Percentiles rank a stretch among this genome's conserved stretches.
Evolutionary conservation across 2,329 filamentous ascomycete species (phyloP).

Genomic region (Alternaria longipes): DNA sequence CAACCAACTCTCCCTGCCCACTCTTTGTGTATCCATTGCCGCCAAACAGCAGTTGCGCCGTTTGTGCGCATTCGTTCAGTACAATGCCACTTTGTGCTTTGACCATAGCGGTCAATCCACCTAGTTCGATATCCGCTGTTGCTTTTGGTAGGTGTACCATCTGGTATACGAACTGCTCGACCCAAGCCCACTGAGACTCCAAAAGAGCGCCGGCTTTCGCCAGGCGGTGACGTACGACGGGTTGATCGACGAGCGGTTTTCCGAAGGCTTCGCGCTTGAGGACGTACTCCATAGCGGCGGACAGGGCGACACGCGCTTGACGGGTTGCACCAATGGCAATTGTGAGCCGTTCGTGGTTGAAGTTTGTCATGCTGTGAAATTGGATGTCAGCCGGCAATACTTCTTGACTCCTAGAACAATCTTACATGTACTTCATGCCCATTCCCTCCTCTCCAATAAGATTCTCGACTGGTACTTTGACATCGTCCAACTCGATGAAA

Average conservation of each 20-base stretch:
- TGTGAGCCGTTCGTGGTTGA: slow-evolving; percentile 78
- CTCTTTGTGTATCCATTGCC: slow-evolving; percentile 76
- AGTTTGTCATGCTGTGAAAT: slow-evolving; percentile 69
- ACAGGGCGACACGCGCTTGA: slow-evolving; percentile 68
- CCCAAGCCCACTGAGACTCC: slow-evolving; percentile 76
- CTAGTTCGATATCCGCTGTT: slow-evolving; percentile 70
- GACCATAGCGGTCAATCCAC: slow-evolving; percentile 74
- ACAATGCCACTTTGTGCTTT: slow-evolving; percentile 79
- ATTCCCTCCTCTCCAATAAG: slow-evolving; percentile 74
- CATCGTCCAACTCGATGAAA: slow-evolving; percentile 79
- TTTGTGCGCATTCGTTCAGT: slow-evolving; percentile 74
- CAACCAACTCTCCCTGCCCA: slow-evolving; percentile 75
- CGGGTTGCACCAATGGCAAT: slow-evolving; percentile 72
- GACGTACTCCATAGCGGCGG: slow-evolving; percentile 68
- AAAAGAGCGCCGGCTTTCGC: slow-evolving; percentile 74
- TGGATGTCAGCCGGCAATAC: neutral
- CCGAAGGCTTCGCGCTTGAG: slow-evolving; percentile 74
- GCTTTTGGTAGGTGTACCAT: slow-evolving; percentile 69
- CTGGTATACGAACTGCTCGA: slow-evolving; percentile 75
- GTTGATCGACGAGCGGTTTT: slow-evolving; percentile 75
- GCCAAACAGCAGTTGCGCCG: slow-evolving; percentile 75
- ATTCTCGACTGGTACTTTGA: slow-evolving; percentile 74
- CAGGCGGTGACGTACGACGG: slow-evolving; percentile 76
- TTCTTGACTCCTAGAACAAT: neutral
- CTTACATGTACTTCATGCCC: slow-evolving; percentile 73